phyloP scores from a whole-genome alignment of 2,329 filamentous ascomycete species.

The Aspergillus tubingensis region DNA sequence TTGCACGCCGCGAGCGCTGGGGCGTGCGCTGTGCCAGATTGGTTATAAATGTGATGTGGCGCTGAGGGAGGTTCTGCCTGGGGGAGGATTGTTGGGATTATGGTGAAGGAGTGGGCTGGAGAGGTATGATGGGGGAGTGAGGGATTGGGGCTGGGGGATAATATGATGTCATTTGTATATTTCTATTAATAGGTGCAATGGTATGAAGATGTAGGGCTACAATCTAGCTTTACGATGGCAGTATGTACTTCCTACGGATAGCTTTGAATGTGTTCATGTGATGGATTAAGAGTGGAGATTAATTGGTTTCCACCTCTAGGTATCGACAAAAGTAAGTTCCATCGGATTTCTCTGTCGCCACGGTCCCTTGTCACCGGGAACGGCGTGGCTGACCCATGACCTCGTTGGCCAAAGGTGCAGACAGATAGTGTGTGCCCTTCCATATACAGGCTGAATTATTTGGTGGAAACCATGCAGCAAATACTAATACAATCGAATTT shows the following conservation, averaged over 20 bases:
- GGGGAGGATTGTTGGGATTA: too few relatives aligned
- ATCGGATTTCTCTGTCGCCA: not conserved
- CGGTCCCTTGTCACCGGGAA: not conserved
- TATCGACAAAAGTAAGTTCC: not conserved
- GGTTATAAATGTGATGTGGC: too few relatives aligned
- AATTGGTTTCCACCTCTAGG: not conserved
- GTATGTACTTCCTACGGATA: not conserved
- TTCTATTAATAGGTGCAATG: not conserved
- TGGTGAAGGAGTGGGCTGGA: too few relatives aligned
- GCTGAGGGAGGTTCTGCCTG: too few relatives aligned
- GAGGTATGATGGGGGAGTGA: too few relatives aligned
- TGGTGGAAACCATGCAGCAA: constrained; percentile 3
- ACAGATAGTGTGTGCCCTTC: not conserved
- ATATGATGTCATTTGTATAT: not conserved
- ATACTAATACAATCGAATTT: constrained; percentile 5
- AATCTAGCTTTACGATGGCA: not conserved
- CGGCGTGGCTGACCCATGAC: not conserved
- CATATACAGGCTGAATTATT: constrained; percentile 1
- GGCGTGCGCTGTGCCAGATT: too few relatives aligned
- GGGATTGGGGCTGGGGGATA: too few relatives aligned
- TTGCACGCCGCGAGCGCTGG: too few relatives aligned
- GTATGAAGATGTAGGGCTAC: not conserved
- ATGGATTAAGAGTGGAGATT: not conserved
- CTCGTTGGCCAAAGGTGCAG: not conserved
- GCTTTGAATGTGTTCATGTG: not conserved